A percentile compares a stretch with the other conserved stretches of the same genome.
These are phyloP conservation scores for Colletotrichum caudatum DNA, from an alignment of 2,329 filamentous ascomycete genomes.

Conservation along the genomic window DNA sequence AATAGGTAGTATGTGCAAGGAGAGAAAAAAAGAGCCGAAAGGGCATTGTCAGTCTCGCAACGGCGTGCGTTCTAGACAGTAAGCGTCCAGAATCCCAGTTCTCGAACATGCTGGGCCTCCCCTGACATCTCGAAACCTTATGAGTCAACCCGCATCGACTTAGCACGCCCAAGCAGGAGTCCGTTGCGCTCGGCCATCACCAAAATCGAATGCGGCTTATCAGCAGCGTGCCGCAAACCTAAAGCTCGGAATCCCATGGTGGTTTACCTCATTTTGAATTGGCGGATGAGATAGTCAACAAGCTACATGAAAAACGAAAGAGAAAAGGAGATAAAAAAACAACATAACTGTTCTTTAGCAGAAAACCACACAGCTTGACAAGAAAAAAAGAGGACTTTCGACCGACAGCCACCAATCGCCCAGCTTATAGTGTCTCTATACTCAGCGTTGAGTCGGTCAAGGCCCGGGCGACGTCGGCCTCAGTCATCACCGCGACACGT, in stretches of 20 bases:
- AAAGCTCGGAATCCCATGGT: background rate
- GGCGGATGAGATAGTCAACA: background rate
- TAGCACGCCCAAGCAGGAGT: background rate
- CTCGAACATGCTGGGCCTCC: background rate
- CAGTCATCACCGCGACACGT: constrained; percentile 21
- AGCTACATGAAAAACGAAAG: background rate
- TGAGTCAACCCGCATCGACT: background rate
- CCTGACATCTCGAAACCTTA: background rate
- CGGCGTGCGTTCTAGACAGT: background rate
- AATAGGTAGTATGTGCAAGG: background rate
- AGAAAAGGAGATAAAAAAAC: background rate
- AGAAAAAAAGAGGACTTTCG: no score
- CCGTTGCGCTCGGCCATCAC: no score
- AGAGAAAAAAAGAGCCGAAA: background rate
- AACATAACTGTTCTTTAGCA: background rate
- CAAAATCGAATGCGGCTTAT: no score
- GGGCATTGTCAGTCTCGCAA: background rate
- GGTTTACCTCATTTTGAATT: background rate
- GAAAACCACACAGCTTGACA: no score
- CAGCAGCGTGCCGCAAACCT: background rate
- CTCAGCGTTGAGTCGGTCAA: background rate
- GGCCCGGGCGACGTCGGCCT: constrained; percentile 8
- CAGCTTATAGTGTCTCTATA: background rate
- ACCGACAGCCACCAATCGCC: background rate
- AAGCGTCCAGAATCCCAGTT: background rate